These are phyloP conservation scores for Metschnikowia gruessii DNA, from an alignment of 805 yeast species.

Conservation along the genomic window DNA sequence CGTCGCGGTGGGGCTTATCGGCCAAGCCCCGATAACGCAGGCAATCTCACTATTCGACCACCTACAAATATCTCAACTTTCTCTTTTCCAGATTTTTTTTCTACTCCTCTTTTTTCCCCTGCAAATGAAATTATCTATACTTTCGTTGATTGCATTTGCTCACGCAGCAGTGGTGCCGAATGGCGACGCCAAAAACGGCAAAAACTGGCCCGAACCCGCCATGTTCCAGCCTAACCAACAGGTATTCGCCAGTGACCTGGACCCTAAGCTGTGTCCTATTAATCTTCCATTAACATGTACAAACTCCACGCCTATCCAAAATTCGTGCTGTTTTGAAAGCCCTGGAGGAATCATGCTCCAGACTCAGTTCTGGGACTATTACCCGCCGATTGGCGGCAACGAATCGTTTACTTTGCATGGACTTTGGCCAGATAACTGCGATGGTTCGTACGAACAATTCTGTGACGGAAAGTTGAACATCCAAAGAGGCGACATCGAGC, in stretches of 20 bases:
- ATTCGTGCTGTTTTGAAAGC: slow-evolving; percentile 45
- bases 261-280: slow-evolving; percentile 13
- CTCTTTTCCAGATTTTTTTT: not conserved
- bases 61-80: too few species aligned
- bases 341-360: slow-evolving; percentile 41
- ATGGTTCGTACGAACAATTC: slow-evolving; percentile 38
- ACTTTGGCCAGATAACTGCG: slow-evolving; percentile 44
- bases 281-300: slow-evolving; percentile 57
- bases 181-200: not conserved
- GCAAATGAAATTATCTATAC: slow-evolving; percentile 1
- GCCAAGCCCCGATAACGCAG: too few species aligned
- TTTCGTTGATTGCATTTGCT: not conserved
- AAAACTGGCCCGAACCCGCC: slow-evolving; percentile 1
- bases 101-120: not conserved
- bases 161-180: slow-evolving; percentile 3
- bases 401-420: slow-evolving; percentile 44
- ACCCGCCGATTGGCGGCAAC: slow-evolving; percentile 32
- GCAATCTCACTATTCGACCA: too few species aligned
- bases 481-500: slow-evolving; percentile 21
- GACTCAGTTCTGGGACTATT: slow-evolving; percentile 44
- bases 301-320: slow-evolving; percentile 47
- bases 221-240: not conserved
- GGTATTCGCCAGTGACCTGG: not conserved
- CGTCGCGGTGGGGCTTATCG: too few species aligned
- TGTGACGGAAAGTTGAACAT: slow-evolving; percentile 34